These are phyloP conservation scores for Ogataea methylovora DNA, from an alignment of 805 yeast species.

Conservation along the genomic window DNA sequence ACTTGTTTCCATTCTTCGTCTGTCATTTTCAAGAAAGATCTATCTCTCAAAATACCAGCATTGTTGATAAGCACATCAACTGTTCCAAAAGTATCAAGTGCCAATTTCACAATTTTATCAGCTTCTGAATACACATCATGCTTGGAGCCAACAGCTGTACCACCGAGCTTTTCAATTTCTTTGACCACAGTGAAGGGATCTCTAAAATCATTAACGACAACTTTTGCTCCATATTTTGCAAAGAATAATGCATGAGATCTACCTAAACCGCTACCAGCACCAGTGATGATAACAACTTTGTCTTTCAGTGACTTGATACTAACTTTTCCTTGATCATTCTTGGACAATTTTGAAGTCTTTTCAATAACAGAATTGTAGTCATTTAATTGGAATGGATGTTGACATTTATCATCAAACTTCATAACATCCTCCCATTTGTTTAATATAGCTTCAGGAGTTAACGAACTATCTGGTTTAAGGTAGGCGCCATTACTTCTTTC, in stretches of 20 bases:
- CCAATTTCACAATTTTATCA: slow-evolving; percentile 67
- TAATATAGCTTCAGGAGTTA: slow-evolving; percentile 82
- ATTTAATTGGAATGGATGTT: slow-evolving; percentile 64
- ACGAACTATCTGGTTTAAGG: slow-evolving; percentile 68
- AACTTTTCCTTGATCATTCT: slow-evolving; percentile 37
- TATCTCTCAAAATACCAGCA: slow-evolving; percentile 92
- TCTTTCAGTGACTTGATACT: slow-evolving; percentile 57
- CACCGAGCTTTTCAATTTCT: slow-evolving; percentile 64
- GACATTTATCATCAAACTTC: slow-evolving; percentile 51
- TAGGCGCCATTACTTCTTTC: slow-evolving; percentile 83
- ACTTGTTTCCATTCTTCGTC: slow-evolving; percentile 80
- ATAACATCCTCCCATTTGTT: slow-evolving; percentile 54
- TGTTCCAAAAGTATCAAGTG: slow-evolving; percentile 68
- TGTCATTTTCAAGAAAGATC: slow-evolving; percentile 77
- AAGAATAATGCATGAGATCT: slow-evolving; percentile 78
- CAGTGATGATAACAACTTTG: slow-evolving; percentile 87
- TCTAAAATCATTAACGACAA: slow-evolving; percentile 84
- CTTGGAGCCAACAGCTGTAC: slow-evolving; percentile 71
- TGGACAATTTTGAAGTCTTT: slow-evolving; percentile 41
- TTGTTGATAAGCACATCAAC: slow-evolving; percentile 84
- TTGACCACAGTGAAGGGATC: slow-evolving; percentile 69
- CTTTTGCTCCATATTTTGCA: slow-evolving; percentile 90
- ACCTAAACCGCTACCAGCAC: slow-evolving; percentile 94
- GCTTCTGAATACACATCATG: slow-evolving; percentile 78
- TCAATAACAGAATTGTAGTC: slow-evolving; percentile 60